These are phyloP conservation scores for Trichosporon ovoides DNA, from an alignment of 1,284 basidiomycete genomes.

Conservation along the genomic window DNA sequence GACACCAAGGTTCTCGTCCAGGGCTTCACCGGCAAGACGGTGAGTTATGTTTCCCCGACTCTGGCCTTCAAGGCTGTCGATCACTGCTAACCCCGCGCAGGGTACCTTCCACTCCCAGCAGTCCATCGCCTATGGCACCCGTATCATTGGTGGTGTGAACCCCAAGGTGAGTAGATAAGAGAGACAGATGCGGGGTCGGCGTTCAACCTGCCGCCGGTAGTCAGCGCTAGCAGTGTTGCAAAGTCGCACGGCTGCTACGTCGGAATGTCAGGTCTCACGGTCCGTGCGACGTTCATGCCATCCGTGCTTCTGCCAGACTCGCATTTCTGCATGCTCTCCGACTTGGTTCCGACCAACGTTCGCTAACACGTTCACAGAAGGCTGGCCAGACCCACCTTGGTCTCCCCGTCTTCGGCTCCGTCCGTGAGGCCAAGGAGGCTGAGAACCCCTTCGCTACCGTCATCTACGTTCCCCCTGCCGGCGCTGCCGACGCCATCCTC, in stretches of 20 bases:
- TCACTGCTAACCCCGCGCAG: constrained; percentile 50
- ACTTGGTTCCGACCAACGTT: too few species aligned
- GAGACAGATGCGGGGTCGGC: background rate
- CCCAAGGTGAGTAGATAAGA: constrained; percentile 57
- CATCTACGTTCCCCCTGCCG: constrained; percentile 90
- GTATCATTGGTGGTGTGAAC: constrained; percentile 95
- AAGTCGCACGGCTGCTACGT: background rate
- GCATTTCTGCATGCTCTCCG: too few species aligned
- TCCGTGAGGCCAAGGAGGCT: constrained; percentile 81
- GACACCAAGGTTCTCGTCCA: constrained; percentile 93
- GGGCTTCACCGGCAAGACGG: constrained; percentile 96
- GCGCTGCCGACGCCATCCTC: constrained; percentile 89
- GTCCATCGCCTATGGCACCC: constrained; percentile 82
- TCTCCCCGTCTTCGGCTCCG: constrained; percentile 88
- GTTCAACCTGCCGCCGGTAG: background rate
- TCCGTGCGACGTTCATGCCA: too few species aligned
- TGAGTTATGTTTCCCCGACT: constrained; percentile 48
- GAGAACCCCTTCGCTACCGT: constrained; percentile 84
- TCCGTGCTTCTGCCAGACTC: too few species aligned
- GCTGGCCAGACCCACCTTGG: constrained; percentile 94
- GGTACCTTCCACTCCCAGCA: constrained; percentile 96
- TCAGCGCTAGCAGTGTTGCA: background rate
- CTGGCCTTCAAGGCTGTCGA: background rate
- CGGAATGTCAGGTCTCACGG: background rate
- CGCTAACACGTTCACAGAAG: constrained; percentile 53